Percentiles rank a stretch among this genome's conserved stretches.
Conservation (phyloP, 176 grass and related monocot species). For the Miscanthus lutarioriparius region DNA sequence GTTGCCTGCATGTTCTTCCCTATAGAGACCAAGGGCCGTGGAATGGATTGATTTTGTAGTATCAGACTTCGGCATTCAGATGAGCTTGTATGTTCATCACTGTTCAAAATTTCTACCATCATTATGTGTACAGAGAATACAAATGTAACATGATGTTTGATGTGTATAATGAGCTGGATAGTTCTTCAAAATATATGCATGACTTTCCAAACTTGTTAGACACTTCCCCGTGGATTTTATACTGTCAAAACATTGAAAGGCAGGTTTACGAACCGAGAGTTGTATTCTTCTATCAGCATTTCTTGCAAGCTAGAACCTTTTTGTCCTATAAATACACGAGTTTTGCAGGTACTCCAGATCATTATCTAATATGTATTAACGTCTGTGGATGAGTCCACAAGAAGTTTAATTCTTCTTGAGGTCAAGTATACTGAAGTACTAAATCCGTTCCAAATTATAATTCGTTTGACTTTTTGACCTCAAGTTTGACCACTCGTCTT, state of each 20-base stretch:
- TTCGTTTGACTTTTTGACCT: no score
- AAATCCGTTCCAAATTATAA: no score
- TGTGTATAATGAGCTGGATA: conserved; percentile 14
- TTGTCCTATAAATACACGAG: background rate
- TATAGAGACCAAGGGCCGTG: conserved; percentile 69
- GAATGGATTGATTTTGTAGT: conserved; percentile 36
- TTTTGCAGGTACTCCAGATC: background rate
- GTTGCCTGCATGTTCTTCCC: conserved; percentile 60
- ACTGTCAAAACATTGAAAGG: background rate
- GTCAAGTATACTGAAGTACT: background rate
- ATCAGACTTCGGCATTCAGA: background rate
- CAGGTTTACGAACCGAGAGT: background rate
- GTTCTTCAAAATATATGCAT: background rate
- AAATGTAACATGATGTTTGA: background rate
- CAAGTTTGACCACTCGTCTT: no score
- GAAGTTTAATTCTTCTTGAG: background rate
- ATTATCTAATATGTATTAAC: background rate
- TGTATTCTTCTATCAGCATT: background rate
- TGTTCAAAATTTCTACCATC: background rate
- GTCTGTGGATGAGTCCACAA: background rate
- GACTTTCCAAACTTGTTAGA: conserved; percentile 22
- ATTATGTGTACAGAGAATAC: background rate
- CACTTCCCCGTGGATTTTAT: background rate
- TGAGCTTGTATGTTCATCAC: background rate
- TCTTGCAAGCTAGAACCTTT: background rate